These are phyloP conservation scores for Aspergillus nanangensis DNA, from an alignment of 495 filamentous ascomycete species.

Conservation along the genomic window DNA sequence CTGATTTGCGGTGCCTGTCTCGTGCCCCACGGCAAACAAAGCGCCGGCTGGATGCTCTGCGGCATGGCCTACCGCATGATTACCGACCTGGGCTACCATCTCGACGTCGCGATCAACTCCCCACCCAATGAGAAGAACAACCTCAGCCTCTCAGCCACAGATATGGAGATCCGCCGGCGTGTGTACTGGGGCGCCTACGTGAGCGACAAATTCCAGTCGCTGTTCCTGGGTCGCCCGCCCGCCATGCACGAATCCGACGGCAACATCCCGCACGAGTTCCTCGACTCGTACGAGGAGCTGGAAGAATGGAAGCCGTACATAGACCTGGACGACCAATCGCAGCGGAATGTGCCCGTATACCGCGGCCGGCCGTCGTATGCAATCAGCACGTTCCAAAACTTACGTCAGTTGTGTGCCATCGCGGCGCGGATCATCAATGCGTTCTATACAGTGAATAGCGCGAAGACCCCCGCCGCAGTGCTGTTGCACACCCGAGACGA, in stretches of 20 bases:
- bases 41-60: conserved; percentile 16
- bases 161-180: conserved; percentile 12
- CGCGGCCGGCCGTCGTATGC: conserved; percentile 5
- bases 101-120: too few relatives aligned
- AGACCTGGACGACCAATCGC: conserved; percentile 7
- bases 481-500: not conserved
- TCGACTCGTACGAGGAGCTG: conserved; percentile 32
- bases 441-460: conserved; percentile 17
- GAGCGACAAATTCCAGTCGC: conserved; percentile 21
- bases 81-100: conserved; percentile 28
- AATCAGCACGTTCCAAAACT: conserved; percentile 14
- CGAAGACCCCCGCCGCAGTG: conserved; percentile 2
- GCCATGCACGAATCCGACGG: conserved; percentile 9
- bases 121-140: not conserved
- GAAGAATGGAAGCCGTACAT: conserved; percentile 27
- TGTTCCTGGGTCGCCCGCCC: conserved; percentile 22
- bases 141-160: conserved; percentile 4
- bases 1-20: conserved; percentile 11
- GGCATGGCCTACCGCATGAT: conserved; percentile 30
- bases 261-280: conserved; percentile 10
- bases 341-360: conserved; percentile 1
- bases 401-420: conserved; percentile 20
- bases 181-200: conserved; percentile 29
- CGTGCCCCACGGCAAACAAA: conserved; percentile 12
- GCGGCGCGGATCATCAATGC: conserved; percentile 15